These are phyloP conservation scores for Porpolomopsis calyptriformis DNA, from an alignment of 768 basidiomycete species.

Conservation along the genomic window DNA sequence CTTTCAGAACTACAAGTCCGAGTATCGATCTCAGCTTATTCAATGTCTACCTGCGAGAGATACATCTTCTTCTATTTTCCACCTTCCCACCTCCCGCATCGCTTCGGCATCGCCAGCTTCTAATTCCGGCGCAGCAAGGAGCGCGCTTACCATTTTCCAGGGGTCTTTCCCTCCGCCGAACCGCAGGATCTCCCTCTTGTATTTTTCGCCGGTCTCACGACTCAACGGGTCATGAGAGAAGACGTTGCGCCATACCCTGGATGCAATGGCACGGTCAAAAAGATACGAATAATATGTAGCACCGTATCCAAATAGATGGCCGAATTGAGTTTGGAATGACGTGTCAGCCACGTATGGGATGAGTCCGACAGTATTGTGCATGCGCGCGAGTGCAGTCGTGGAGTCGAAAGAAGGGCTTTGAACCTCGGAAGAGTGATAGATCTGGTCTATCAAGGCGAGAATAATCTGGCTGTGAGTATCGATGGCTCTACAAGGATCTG, in stretches of 20 bases:
- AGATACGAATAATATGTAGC: constrained; percentile 98
- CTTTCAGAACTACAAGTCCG: too few species aligned
- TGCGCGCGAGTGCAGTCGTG: constrained; percentile 48
- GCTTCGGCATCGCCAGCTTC: constrained; percentile 63
- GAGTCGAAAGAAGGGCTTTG: constrained; percentile 57
- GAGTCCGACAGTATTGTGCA: constrained; percentile 62
- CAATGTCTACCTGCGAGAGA: constrained; percentile 51
- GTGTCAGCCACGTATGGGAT: constrained; percentile 80
- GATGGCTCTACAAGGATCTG: constrained; percentile 70
- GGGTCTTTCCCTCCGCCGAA: constrained; percentile 89
- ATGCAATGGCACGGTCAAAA: constrained; percentile 92
- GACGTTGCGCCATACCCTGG: constrained; percentile 73
- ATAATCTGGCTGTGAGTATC: constrained; percentile 89
- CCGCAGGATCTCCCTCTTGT: constrained; percentile 62
- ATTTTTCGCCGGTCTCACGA: constrained; percentile 69
- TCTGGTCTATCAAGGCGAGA: constrained; percentile 80
- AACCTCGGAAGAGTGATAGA: constrained; percentile 69
- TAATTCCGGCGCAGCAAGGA: constrained; percentile 59
- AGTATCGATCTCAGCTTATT: too few species aligned
- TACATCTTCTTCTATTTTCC: constrained; percentile 75
- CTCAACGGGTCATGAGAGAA: constrained; percentile 61
- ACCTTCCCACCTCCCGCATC: constrained; percentile 84
- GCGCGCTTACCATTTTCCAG: constrained; percentile 78
- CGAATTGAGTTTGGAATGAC: constrained; percentile 92
- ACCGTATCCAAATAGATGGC: constrained; percentile 91